These are phyloP conservation scores for Tolypocladium tundrense DNA, from an alignment of 2,329 filamentous ascomycete genomes.

Conservation along the genomic window DNA sequence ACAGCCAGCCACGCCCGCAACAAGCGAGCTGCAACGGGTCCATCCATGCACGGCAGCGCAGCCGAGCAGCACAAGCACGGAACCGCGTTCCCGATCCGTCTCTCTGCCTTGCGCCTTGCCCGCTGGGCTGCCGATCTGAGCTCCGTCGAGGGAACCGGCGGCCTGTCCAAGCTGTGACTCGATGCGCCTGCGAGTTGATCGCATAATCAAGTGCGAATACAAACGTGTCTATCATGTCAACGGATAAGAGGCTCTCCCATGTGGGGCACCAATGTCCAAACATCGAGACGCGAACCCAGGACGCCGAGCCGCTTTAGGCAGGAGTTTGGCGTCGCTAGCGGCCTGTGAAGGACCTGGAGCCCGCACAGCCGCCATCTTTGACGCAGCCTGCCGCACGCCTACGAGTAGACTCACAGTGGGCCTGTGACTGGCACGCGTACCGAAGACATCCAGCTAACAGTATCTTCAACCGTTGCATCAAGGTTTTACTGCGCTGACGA, in stretches of 20 bases:
- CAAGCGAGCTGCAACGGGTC: background rate
- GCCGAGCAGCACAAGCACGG: background rate
- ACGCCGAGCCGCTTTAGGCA: conserved; percentile 5
- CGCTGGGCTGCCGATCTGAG: background rate
- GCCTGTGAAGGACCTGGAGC: background rate
- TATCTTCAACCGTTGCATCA: background rate
- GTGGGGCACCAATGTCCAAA: background rate
- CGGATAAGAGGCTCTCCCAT: background rate
- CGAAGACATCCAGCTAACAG: background rate
- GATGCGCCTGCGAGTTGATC: no score
- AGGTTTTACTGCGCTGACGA: no score
- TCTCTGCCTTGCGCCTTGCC: background rate
- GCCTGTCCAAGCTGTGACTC: background rate
- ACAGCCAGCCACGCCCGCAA: background rate
- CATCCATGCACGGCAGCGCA: background rate
- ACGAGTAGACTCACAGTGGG: background rate
- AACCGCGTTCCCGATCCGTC: background rate
- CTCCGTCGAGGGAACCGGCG: background rate
- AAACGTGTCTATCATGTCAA: background rate
- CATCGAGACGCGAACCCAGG: background rate
- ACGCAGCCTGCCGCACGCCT: background rate
- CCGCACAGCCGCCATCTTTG: background rate
- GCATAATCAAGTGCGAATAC: background rate
- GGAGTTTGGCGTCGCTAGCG: background rate
- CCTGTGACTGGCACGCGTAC: background rate